A percentile compares a stretch with the other conserved stretches of the same genome.
Evolutionary conservation across 2,329 filamentous ascomycete genomes (phyloP).

Genomic region (Trichoderma polysporum): DNA sequence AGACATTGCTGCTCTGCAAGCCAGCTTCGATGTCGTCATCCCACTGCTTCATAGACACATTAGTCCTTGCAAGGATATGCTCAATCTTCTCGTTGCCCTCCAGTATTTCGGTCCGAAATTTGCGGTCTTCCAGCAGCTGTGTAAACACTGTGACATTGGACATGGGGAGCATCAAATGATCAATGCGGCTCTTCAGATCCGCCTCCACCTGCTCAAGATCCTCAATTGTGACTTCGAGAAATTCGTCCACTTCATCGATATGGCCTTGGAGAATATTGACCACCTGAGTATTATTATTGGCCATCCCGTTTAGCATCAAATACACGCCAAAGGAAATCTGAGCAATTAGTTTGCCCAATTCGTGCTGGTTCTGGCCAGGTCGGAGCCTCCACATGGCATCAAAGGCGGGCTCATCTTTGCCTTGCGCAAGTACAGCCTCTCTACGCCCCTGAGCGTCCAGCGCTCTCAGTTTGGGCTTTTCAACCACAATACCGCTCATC

Average conservation of each 20-base stretch:
- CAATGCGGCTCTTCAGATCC: conserved; percentile 78
- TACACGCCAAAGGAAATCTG: conserved; percentile 95
- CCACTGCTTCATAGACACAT: conserved; percentile 71
- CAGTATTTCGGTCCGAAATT: conserved; percentile 78
- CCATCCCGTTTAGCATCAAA: conserved; percentile 77
- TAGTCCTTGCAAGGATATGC: conserved; percentile 80
- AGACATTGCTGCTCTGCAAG: conserved; percentile 70
- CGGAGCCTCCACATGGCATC: conserved; percentile 74
- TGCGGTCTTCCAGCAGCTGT: conserved; percentile 79
- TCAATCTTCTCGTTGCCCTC: conserved; percentile 90
- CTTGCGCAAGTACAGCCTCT: conserved; percentile 65
- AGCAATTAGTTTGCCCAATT: conserved; percentile 83
- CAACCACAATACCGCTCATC: conserved; percentile 45
- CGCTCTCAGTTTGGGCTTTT: conserved; percentile 53
- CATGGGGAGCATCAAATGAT: conserved; percentile 78
- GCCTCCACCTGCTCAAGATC: conserved; percentile 76
- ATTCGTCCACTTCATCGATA: conserved; percentile 91
- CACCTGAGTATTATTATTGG: conserved; percentile 85
- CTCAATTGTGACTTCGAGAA: conserved; percentile 80
- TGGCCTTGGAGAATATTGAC: conserved; percentile 86
- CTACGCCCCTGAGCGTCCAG: conserved; percentile 62
- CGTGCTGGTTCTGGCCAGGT: conserved; percentile 75
- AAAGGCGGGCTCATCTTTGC: conserved; percentile 68
- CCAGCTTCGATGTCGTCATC: conserved; percentile 78
- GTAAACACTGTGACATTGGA: conserved; percentile 81